Evolutionary conservation across 305 asterid species (phyloP), one percentile per base, ranked within the genome.

Genomic region (Rubia peregrina): DNA sequence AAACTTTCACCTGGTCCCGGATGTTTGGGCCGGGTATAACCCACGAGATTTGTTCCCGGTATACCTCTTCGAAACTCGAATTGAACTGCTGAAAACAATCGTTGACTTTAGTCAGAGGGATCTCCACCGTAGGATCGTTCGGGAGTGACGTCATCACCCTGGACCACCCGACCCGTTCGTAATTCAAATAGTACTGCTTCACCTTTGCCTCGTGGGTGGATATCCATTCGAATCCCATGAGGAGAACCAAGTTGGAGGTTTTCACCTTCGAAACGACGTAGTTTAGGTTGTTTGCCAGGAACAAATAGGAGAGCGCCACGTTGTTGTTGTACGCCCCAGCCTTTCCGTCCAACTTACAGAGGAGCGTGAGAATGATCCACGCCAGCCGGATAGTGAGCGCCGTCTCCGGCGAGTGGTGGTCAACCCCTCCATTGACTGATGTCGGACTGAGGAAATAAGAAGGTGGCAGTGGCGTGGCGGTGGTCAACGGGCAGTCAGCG

Each of bases 321-420:
- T 74, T 36, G 26, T 91, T 89, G 41, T 78, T 73, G 81, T 85
- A 91, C 8, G 51, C 56, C 64, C 71, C 80, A 12, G 96, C 96
- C 70, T 91, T 89, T 0, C 85, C 90, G 64, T 91, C 96, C 71
- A 91, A 88, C 75, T 91, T 91, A 38, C 97, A 91, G 22, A 91
- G 88, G 63, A 91, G 88, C 59, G 89, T 82, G n/a, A 91, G 95
- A 19, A 89, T 79, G 63, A 89, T 79, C 97, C 97, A 89, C 19
- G 89, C 91, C 19, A 88, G 68, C 42, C 89, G 80, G 43, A 66
- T 75, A 74, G 89, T 73, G 33, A 88, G 73, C 36, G 76, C 82
- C 62, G 83, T 82, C 61, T 76, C 77, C 26, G 80, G 74, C 10
- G 87, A 73, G 56, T 80, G 79, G 7, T 78, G 83, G 0, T 76